Conservation (phyloP, 169 alveolate species). For the Plasmodium reichenowi region DNA sequence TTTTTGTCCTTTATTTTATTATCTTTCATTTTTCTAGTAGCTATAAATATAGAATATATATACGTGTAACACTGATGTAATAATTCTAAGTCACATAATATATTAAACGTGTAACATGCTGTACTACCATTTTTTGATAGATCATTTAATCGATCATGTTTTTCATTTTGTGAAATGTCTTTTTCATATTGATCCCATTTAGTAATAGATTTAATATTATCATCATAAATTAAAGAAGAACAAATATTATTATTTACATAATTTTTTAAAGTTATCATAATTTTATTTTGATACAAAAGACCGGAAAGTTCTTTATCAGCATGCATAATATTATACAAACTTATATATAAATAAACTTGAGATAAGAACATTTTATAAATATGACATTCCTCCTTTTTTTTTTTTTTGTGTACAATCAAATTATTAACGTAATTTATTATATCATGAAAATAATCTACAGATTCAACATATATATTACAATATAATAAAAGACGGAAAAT, state of each 20-base stretch:
- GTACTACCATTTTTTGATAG: background rate
- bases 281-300: slow-evolving; percentile 32
- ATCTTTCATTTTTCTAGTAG: slow-evolving; percentile 17
- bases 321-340: slow-evolving; percentile 19
- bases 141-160: background rate
- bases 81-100: slow-evolving; percentile 31
- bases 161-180: background rate
- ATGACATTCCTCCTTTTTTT: background rate
- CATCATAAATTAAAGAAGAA: no score
- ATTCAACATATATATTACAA: slow-evolving; percentile 60
- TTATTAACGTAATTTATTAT: slow-evolving; percentile 7
- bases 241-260: slow-evolving; percentile 6
- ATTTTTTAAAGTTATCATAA: slow-evolving; percentile 35
- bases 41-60: slow-evolving; percentile 28
- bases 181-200: background rate
- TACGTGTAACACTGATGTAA: slow-evolving; percentile 42
- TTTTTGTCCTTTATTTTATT: background rate
- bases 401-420: slow-evolving; percentile 2
- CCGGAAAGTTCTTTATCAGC: slow-evolving; percentile 43
- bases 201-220: no score
- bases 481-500: slow-evolving; percentile 24
- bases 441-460: slow-evolving; percentile 73
- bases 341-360: slow-evolving; percentile 50
- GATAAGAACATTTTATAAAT: slow-evolving; percentile 38
- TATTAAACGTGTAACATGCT: slow-evolving; percentile 8